These are phyloP conservation scores for Lactifluus echinatus DNA, from an alignment of 768 basidiomycete species.

Conservation along the genomic window DNA sequence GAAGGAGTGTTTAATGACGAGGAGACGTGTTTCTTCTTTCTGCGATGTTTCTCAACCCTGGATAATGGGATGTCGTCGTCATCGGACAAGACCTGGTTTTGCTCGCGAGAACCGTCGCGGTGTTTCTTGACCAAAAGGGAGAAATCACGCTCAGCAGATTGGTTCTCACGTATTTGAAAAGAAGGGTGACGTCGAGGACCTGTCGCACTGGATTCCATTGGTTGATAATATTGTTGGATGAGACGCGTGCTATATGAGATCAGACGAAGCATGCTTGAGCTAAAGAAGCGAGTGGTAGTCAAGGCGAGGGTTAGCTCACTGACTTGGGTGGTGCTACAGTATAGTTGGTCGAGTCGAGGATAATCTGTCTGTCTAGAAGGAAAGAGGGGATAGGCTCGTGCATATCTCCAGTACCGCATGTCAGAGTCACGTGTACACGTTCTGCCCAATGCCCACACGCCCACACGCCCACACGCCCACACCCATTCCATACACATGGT, in stretches of 20 bases:
- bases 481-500: too few relatives aligned
- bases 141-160: background rate
- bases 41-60: slow-evolving; percentile 9
- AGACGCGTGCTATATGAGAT: background rate
- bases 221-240: background rate
- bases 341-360: background rate
- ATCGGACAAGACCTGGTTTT: slow-evolving; percentile 4
- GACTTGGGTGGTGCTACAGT: background rate
- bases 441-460: too few relatives aligned
- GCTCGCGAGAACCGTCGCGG: slow-evolving; percentile 13
- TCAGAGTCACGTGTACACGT: too few relatives aligned
- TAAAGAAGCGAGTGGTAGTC: background rate
- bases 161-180: slow-evolving; percentile 7
- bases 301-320: background rate
- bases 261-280: slow-evolving; percentile 1
- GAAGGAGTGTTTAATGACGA: background rate
- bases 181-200: slow-evolving; percentile 1
- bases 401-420: too few relatives aligned
- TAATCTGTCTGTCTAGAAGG: too few relatives aligned
- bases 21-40: slow-evolving; percentile 11
- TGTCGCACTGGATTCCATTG: slow-evolving; percentile 6
- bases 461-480: too few relatives aligned
- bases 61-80: slow-evolving; percentile 8
- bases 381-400: too few relatives aligned
- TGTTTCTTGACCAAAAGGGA: slow-evolving; percentile 9